Base-by-base conservation (phyloP, 352 stramenopile genomes). In the Phytophthora citrophthora region DNA sequence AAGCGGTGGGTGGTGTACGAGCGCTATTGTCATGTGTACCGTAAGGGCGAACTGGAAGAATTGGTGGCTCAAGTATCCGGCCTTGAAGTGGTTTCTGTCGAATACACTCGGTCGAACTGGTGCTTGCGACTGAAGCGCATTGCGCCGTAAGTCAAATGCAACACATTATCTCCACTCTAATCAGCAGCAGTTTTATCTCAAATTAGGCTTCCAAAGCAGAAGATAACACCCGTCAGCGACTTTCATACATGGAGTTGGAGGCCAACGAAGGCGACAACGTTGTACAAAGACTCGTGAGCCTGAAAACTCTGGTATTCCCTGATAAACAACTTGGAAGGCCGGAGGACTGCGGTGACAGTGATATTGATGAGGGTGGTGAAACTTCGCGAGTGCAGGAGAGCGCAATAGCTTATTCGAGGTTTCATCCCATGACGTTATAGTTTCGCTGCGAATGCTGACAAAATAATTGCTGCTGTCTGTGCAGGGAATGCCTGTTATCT, bases 81-180 rank as follows among this genome's bases (percentile, higher is more conserved):
- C 1, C 71, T 95, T n/a, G 34, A 76, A 24, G 58, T 93, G 24
- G 51, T 79, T 26, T 78, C 83, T n/a, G 77, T 76, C 11, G 71
- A 88, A 50, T 91, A 93, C 68, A 91, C 68, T 64, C 79, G 84
- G 11, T 95, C 86, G 0, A 95, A 95, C 57, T 95, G 86, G 86
- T 95, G 86, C 32, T 44, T 93, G 3, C 71, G 55, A 23, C 48
- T 92, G 31, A 54, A 72, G 9, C 77, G 81, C 40, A 55, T 81
- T 13, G 58, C 20, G 39, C 10, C 12, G 24, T 41, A 41, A 45
- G 26, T 9, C 8, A 6, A 11, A 50, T 13, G 20, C 20, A 20
- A 20, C 20, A 36, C 2, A 18, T 11, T 8, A 34, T 4, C 20
- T 31, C n/a, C 44, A 32, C 18, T 49, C 18, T 32, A 2, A 29